These are phyloP conservation scores for Cunninghamia lanceolata DNA, from an alignment of 75 land plant species.

Conservation along the genomic window DNA sequence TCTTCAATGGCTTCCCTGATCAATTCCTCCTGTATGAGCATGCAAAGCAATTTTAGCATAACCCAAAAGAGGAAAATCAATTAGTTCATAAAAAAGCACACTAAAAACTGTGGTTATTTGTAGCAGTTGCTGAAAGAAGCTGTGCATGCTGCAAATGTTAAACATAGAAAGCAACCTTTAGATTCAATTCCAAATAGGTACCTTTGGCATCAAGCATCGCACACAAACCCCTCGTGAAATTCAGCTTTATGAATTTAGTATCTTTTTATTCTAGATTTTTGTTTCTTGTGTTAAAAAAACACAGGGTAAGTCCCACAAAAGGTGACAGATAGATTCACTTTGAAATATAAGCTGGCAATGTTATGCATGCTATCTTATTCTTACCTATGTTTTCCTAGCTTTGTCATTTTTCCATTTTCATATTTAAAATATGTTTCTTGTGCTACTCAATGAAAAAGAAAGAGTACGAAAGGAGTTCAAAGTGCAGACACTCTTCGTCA, in stretches of 20 bases:
- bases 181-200: neutral
- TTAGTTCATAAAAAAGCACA: neutral
- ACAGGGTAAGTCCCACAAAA: neutral
- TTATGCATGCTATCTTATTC: neutral
- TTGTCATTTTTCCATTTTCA: neutral
- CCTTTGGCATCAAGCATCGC: neutral
- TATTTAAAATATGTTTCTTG: neutral
- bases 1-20: conserved; percentile 73
- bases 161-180: neutral
- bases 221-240: neutral
- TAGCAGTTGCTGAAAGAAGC: no score
- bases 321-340: neutral
- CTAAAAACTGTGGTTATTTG: neutral
- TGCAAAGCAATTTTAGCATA: neutral
- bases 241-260: neutral
- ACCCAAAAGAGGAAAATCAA: neutral
- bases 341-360: neutral
- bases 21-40: conserved; percentile 41
- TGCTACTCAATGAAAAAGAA: neutral
- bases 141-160: neutral
- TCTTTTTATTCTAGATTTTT: neutral
- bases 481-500: neutral
- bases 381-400: neutral
- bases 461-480: neutral
- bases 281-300: neutral